Evolutionary conservation across 768 basidiomycete genomes (phyloP), one percentile per base, ranked within the genome.

Genomic region (Pleurotus salmoneostramineus): DNA sequence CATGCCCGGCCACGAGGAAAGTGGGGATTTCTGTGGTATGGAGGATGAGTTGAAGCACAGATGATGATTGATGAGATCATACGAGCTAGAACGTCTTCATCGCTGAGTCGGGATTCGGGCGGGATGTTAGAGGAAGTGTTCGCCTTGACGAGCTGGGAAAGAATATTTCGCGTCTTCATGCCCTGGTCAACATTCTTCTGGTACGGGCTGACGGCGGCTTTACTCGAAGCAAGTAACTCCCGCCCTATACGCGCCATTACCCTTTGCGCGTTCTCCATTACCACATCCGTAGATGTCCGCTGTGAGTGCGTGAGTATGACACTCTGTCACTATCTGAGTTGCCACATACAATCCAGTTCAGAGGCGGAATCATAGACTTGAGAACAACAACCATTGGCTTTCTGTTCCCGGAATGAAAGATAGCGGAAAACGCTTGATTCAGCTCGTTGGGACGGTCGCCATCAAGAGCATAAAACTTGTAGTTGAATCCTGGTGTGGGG

Each of bases 61-160:
- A 40, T 17, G 33, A 47, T 10, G 17, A 7, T 15, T n/a, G 44
- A 46, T 48, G 21, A 32, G 5, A 58, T 77, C 49, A 59, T 27
- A 81, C 65, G 66, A 36, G 64, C 63, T 4, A 80, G 45, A 3
- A 84, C 77, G 55, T 83, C 83, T 31, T 72, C 71, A 47, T 85
- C 83, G 0, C 74, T 74, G 61, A 84, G 56, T 37, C 64, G 66
- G 62, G 79, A 77, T 14, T 55, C 68, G 12, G 76, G 77, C 0
- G 75, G 73, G 4, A 80, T 63, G 62, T 84, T 81, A 0, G 72
- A 71, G 4, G 78, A 78, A 74, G 83, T 75, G 62, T 85, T 86
- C 5, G 83, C 81, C 58, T 72, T 74, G 52, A 84, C 72, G 10
- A 83, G 68, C 14, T 80, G 60, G 4, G 56, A 46, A n/a, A 56